Conservation (phyloP, 352 stramenopile genomes). For the Globisporangium emineosum region DNA sequence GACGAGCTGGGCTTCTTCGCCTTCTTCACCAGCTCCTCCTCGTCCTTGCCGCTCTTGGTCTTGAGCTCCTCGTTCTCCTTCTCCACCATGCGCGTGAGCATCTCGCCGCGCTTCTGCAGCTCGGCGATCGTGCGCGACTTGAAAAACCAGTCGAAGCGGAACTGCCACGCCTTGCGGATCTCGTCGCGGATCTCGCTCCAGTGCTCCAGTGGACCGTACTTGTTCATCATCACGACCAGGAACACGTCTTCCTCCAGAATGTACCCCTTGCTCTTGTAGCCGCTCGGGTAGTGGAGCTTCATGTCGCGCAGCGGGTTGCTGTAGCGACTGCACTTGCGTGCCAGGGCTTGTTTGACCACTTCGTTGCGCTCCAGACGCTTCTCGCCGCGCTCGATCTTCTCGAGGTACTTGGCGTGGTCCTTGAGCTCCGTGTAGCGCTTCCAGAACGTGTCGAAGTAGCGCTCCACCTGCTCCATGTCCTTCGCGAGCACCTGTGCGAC, state of each 20-base stretch:
- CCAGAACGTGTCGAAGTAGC: constrained; percentile 97
- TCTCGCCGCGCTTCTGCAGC: constrained; percentile 95
- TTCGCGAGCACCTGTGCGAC: constrained; percentile 90
- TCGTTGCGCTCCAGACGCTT: constrained; percentile 94
- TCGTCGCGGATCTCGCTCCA: constrained; percentile 97
- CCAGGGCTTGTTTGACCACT: constrained; percentile 95
- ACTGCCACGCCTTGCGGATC: constrained; percentile 97
- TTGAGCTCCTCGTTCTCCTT: constrained; percentile 91
- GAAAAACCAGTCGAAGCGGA: constrained; percentile 99
- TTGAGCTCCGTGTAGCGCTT: constrained; percentile 91
- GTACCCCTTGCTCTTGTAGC: constrained; percentile 93
- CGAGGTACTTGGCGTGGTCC: constrained; percentile 90
- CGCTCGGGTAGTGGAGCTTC: constrained; percentile 84
- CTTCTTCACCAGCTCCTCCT: constrained; percentile 79
- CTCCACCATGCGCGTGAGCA: constrained; percentile 95
- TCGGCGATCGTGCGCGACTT: constrained; percentile 97
- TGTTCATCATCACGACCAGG: constrained; percentile 98
- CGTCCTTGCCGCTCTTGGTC: constrained; percentile 65
- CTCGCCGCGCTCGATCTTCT: constrained; percentile 97
- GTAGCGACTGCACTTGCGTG: constrained; percentile 94
- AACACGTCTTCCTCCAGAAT: constrained; percentile 98
- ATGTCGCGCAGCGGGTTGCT: constrained; percentile 90
- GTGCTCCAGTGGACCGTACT: constrained; percentile 94
- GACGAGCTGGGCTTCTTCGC: constrained; percentile 59
- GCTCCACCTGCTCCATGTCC: constrained; percentile 86